A percentile compares a stretch with the other conserved stretches of the same genome.
phyloP scores from a whole-genome alignment of 2,329 filamentous ascomycete genomes.

The Ophiocordyceps robertsii region DNA sequence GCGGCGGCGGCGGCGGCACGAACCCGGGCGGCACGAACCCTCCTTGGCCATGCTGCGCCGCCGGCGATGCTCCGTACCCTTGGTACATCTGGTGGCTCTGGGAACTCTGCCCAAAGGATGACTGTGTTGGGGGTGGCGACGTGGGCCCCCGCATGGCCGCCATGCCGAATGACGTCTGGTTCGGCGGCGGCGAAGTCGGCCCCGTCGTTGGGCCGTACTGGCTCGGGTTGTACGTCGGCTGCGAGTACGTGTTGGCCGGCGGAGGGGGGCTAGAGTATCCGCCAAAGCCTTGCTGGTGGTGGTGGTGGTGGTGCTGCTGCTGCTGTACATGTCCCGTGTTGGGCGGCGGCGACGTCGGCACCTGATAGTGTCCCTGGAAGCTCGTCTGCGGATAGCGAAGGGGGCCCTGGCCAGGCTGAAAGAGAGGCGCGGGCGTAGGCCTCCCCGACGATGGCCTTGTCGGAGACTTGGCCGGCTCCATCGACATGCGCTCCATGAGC shows the following conservation, averaged over 20 bases:
- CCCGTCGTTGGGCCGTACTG: conserved; percentile 44
- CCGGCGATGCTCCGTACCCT: conserved; percentile 17
- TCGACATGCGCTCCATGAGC: conserved; percentile 90
- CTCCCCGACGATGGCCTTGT: conserved; percentile 12
- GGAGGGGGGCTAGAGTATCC: conserved; percentile 26
- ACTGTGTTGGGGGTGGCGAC: conserved; percentile 51
- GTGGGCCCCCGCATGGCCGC: conserved; percentile 25
- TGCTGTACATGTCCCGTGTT: conserved; percentile 29
- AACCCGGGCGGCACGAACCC: conserved; percentile 41
- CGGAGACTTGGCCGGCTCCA: conserved; percentile 46
- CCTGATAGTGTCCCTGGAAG: conserved; percentile 44
- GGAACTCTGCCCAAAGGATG: conserved; percentile 27
- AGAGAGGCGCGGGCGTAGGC: conserved; percentile 27
- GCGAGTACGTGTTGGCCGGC: conserved; percentile 30
- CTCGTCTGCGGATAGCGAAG: conserved; percentile 38
- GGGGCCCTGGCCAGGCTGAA: conserved; percentile 31
- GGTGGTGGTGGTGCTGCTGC: conserved; percentile 1
- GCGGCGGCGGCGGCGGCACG: conserved; percentile 49
- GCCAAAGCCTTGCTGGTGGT: conserved; percentile 26
- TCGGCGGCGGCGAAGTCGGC: conserved; percentile 49
- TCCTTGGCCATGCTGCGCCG: conserved; percentile 24
- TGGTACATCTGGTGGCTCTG: conserved; percentile 29
- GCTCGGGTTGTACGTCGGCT: conserved; percentile 43
- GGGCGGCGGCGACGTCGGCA: conserved; percentile 42
- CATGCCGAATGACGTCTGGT: conserved; percentile 37